phyloP scores from a whole-genome alignment of 805 yeast species.

The Kodamaea nitidulidarum region DNA sequence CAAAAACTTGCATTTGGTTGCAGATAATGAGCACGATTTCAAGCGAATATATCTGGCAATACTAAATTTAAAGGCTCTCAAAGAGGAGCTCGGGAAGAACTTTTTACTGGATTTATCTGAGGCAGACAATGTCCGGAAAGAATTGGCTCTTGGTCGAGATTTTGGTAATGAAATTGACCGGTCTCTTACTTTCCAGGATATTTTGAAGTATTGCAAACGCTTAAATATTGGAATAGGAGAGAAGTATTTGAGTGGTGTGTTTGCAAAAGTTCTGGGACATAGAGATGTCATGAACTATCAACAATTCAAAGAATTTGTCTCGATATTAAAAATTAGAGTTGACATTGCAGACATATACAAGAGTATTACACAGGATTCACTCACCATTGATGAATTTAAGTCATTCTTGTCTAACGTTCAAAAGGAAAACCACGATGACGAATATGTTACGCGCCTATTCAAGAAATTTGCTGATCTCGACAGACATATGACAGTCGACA shows the following conservation, averaged over 20 bases:
- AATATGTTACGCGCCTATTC: constrained; percentile 25
- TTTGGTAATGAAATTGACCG: constrained; percentile 22
- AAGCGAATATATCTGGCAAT: constrained; percentile 53
- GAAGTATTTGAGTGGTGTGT: constrained; percentile 46
- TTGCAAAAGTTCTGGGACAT: constrained; percentile 47
- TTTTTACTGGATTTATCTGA: constrained; percentile 43
- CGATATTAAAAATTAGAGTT: constrained; percentile 56
- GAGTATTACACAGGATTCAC: constrained; percentile 12
- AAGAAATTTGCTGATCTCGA: constrained; percentile 22
- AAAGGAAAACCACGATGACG: constrained; percentile 34
- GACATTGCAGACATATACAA: constrained; percentile 58
- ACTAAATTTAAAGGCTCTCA: constrained; percentile 56
- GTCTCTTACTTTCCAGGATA: constrained; percentile 58
- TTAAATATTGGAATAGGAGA: constrained; percentile 70
- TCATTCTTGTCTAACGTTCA: constrained; percentile 48
- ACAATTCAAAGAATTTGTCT: constrained; percentile 75
- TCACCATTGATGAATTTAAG: constrained; percentile 22
- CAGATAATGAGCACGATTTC: constrained; percentile 58
- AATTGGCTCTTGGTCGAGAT: constrained; percentile 22
- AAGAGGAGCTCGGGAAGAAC: constrained; percentile 53
- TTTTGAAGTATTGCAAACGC: constrained; percentile 58
- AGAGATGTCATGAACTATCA: constrained; percentile 51
- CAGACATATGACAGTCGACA: constrained; percentile 19
- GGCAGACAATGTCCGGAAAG: constrained; percentile 25
- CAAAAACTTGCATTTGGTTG: constrained; percentile 77